Base-by-base conservation (phyloP, 176 grass and related monocot species). In the Eleusine coracana region DNA sequence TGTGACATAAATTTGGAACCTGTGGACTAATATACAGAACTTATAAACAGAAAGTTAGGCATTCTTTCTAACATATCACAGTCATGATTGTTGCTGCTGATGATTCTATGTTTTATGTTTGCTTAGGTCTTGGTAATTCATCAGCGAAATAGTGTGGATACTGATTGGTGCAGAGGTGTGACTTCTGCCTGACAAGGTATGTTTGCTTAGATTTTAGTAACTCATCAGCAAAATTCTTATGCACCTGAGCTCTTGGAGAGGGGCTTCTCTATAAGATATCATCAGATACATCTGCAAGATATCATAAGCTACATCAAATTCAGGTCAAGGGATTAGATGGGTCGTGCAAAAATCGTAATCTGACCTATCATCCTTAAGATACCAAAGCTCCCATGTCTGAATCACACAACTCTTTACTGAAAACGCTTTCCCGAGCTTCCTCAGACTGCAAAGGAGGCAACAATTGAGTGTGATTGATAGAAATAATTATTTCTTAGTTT, bases 371-470 rank as follows among this genome's bases (percentile, higher is more conserved):
- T 50, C 48, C 13, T 13, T 50, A 29, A 21, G 44, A 70, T 68
- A 44, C 58, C 65, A 76, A 70, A 71, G 52, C 0, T 25, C 69
- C 51, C 29, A 88, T 86, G 17, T 78, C 41, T 56, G 54, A 20
- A 56, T 56, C 54, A 56, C 48, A 50, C 48, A 14, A 73, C 31
- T 81, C 83, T 63, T 86, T 68, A 1, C 70, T 66, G 17, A 89
- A 96, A 65, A 88, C 68, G 64, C 76, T 85, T 18, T 92, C 86
- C 76, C 83, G 87, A 4, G 88, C 93, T 39, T 84, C 76, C 2
- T 93, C 81, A 1, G 77, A 79, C 88, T 96, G 88, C 68, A 90
- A 50, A 59, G 14, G 10, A 15, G 28, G 5, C 40, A 87, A 20
- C 46, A 64, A 14, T n/a, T 67, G 36, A 74, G 60, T 81, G 55